phyloP scores from a whole-genome alignment of 2,329 filamentous ascomycete genomes.

The Xylaria arbuscula region DNA sequence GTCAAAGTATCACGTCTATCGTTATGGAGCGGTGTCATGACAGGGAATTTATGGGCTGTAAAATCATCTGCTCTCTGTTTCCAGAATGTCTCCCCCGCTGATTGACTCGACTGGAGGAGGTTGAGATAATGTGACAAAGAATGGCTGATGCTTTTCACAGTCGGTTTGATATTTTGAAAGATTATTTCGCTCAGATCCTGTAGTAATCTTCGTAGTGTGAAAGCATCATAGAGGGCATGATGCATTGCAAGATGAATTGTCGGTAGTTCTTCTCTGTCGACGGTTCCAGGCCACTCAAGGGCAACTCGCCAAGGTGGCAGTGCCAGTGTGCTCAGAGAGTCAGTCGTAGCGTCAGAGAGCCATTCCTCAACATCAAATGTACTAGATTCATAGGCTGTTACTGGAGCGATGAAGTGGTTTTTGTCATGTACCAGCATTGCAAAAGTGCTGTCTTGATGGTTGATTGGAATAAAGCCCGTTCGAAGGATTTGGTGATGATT shows the following conservation, averaged over 20 bases:
- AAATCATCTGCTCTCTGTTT: slow-evolving; percentile 61
- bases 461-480: slow-evolving; percentile 75
- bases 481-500: slow-evolving; percentile 76
- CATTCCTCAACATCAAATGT: slow-evolving; percentile 53
- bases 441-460: slow-evolving; percentile 71
- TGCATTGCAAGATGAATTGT: slow-evolving; percentile 68
- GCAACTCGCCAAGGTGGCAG: slow-evolving; percentile 72
- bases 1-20: slow-evolving; percentile 50
- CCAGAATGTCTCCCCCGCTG: slow-evolving; percentile 70
- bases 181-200: slow-evolving; percentile 61
- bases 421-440: slow-evolving; percentile 75
- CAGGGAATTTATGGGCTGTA: slow-evolving; percentile 77
- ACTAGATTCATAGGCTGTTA: slow-evolving; percentile 37
- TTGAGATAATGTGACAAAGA: slow-evolving; percentile 58
- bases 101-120: slow-evolving; percentile 43
- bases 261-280: background rate
- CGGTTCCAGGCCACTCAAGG: slow-evolving; percentile 52
- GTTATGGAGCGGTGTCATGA: slow-evolving; percentile 72
- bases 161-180: slow-evolving; percentile 31
- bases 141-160: slow-evolving; percentile 45
- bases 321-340: slow-evolving; percentile 59
- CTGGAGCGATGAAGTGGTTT: slow-evolving; percentile 33
- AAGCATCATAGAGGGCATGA: slow-evolving; percentile 88
- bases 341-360: slow-evolving; percentile 49
- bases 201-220: slow-evolving; percentile 75